Conservation (phyloP, 257 asterid genomes). For the Linderniella brevidens region DNA sequence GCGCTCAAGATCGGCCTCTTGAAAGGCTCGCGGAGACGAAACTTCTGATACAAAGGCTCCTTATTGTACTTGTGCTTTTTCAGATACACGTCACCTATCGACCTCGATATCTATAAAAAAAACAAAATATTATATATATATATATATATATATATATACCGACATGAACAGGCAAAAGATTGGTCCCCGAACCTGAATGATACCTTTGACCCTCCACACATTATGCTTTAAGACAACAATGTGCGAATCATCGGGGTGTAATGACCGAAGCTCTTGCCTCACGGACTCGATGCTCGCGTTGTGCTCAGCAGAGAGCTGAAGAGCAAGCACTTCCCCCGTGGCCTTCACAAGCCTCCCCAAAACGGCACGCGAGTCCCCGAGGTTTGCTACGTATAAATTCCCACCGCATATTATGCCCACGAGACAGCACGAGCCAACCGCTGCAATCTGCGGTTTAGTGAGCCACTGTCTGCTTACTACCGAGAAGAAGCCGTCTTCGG, state of each 20-base stretch:
- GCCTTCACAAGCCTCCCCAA: conserved; percentile 61
- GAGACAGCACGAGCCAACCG: conserved; percentile 82
- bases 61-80: conserved; percentile 45
- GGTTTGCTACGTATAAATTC: conserved; percentile 53
- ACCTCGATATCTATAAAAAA: conserved; percentile 31
- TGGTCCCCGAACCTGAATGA: conserved; percentile 80
- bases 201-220: conserved; percentile 85
- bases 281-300: conserved; percentile 61
- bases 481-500: conserved; percentile 52
- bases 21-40: conserved; percentile 52
- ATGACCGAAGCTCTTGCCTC: conserved; percentile 51
- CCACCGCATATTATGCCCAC: conserved; percentile 62
- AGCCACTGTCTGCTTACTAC: conserved; percentile 49
- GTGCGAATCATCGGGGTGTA: conserved; percentile 74
- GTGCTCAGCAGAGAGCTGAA: conserved; percentile 69
- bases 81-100: conserved; percentile 55
- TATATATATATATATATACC: too few species aligned
- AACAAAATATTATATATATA: too few species aligned
- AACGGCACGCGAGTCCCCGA: conserved; percentile 81
- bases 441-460: conserved; percentile 54
- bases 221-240: conserved; percentile 71
- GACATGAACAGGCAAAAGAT: too few species aligned
- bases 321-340: conserved; percentile 49
- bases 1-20: conserved; percentile 50
- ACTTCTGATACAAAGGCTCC: conserved; percentile 52